Percentiles rank a stretch among this genome's conserved stretches.
Conservation (phyloP, 1,139 yeast genomes). For the Diutina mesorugosa region DNA sequence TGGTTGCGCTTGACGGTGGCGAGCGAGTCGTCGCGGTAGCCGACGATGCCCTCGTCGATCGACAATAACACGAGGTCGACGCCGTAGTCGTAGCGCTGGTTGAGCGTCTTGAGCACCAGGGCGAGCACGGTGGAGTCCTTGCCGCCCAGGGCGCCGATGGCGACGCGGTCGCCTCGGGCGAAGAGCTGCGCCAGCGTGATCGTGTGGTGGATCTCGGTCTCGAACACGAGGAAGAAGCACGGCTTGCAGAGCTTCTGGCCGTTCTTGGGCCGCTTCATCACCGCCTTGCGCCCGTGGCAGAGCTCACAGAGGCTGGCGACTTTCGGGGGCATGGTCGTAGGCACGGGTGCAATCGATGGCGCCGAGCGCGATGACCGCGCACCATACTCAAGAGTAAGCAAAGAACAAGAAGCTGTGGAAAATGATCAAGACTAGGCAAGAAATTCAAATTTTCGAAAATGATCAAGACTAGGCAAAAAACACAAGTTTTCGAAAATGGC, state of each 20-base stretch:
- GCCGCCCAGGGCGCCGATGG: conserved; percentile 98
- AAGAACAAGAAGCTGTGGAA: too few species aligned
- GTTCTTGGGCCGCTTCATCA: conserved; percentile 85
- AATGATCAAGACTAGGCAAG: too few species aligned
- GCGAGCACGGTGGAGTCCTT: conserved; percentile 96
- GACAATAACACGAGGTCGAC: conserved; percentile 69
- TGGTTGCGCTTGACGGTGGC: conserved; percentile 95
- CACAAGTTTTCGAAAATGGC: too few species aligned
- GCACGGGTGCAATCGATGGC: not conserved
- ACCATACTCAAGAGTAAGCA: too few species aligned
- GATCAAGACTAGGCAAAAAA: too few species aligned
- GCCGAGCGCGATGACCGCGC: not conserved
- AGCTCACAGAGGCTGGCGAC: conserved; percentile 56
- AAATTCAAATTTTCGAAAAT: too few species aligned
- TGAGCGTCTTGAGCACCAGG: conserved; percentile 70
- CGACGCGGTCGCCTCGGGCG: conserved; percentile 71
- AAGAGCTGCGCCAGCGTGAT: conserved; percentile 62
- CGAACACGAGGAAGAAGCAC: conserved; percentile 85
- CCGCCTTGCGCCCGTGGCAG: conserved; percentile 78
- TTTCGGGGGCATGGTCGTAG: conserved; percentile 11
- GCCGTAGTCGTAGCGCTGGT: conserved; percentile 82
- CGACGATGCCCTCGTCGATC: conserved; percentile 94
- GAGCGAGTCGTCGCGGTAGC: conserved; percentile 91
- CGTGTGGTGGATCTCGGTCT: conserved; percentile 90
- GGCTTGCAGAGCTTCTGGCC: conserved; percentile 82